Evolutionary conservation across 495 filamentous ascomycete genomes (phyloP).

Genomic region (Daldinia grandis): DNA sequence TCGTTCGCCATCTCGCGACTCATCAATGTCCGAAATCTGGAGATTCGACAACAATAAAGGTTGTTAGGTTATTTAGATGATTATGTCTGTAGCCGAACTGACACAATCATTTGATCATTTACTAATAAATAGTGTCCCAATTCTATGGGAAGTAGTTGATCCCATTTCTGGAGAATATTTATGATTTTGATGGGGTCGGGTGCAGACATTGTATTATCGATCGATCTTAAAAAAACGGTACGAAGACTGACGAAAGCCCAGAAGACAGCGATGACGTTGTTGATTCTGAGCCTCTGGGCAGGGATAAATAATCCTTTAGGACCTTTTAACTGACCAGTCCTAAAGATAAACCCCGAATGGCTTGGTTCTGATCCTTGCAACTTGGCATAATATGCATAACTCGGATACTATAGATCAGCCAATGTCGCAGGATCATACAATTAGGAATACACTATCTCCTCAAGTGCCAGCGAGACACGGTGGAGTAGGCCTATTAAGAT

Average conservation of each 20-base stretch:
- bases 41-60: neutral
- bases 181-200: constrained; percentile 18
- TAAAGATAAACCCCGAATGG: constrained; percentile 15
- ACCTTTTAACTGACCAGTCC: constrained; percentile 14
- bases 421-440: neutral
- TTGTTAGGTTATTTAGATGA: neutral
- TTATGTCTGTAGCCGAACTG: constrained; percentile 12
- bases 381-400: constrained; percentile 11
- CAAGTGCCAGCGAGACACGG: too few relatives aligned
- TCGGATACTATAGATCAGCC: neutral
- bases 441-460: too few relatives aligned
- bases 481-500: too few relatives aligned
- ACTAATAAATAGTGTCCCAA: constrained; percentile 13
- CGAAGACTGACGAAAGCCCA: constrained; percentile 40
- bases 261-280: constrained; percentile 37
- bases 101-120: constrained; percentile 27
- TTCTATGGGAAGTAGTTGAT: constrained; percentile 19
- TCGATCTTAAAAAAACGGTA: constrained; percentile 18
- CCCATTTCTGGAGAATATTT: constrained; percentile 24
- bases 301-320: constrained; percentile 29
- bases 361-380: constrained; percentile 8
- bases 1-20: constrained; percentile 34
- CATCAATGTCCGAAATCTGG: neutral
- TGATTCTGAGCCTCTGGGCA: constrained; percentile 22
- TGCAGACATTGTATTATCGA: constrained; percentile 24